Evolutionary conservation across 139 green algal genomes (phyloP).

Genomic region (Chlorella sorokiniana): DNA sequence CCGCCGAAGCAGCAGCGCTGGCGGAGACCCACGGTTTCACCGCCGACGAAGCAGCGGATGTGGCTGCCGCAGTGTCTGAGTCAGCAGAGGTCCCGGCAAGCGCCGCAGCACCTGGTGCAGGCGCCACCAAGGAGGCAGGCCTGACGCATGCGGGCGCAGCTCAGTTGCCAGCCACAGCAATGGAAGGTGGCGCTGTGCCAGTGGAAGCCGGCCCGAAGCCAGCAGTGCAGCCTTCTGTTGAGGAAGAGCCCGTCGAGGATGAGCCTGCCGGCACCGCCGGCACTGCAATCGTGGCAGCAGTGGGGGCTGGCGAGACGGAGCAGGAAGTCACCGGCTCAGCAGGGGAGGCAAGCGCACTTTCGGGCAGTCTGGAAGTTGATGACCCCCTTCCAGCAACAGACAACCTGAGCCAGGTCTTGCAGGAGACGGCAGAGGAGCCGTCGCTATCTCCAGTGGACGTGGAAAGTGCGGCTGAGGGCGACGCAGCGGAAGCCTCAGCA

Average conservation of each 20-base stretch:
- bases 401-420: not conserved
- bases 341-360: too few relatives aligned
- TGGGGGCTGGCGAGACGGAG: too few relatives aligned
- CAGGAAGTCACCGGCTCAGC: too few relatives aligned
- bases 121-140: not conserved
- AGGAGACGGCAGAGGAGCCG: not conserved
- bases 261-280: not conserved
- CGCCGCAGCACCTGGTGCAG: not conserved
- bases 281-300: not conserved
- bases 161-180: not conserved
- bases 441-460: not conserved
- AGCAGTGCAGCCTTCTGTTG: not conserved
- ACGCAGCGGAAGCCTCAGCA: not conserved
- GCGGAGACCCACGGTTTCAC: conserved; percentile 8
- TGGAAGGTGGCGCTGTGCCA: too few relatives aligned
- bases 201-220: too few relatives aligned
- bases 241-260: not conserved
- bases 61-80: conserved; percentile 14
- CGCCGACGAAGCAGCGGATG: not conserved
- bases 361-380: too few relatives aligned
- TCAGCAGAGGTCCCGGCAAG: not conserved
- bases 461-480: not conserved
- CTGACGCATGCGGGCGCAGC: not conserved
- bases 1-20: conserved; percentile 2
- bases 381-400: too few relatives aligned